Evolutionary conservation across 768 basidiomycete genomes (phyloP).

Genomic region (Auriculariales sp.): DNA sequence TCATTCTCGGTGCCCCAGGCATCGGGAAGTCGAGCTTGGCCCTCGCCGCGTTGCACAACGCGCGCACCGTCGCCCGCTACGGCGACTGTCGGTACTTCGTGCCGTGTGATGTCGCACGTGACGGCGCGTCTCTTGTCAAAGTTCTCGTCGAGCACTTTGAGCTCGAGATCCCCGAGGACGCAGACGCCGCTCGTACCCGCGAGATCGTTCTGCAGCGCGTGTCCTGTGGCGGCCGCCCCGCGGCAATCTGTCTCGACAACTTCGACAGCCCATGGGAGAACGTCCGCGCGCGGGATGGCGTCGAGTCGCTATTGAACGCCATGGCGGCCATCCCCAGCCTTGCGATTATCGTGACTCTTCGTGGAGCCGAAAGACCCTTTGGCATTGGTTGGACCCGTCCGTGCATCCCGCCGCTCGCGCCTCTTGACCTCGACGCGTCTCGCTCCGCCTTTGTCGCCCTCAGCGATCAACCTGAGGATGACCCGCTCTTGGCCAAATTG

Average conservation of each 20-base stretch:
- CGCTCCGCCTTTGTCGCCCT: background rate
- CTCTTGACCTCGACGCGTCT: background rate
- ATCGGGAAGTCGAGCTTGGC: slow-evolving; percentile 1
- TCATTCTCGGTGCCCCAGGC: background rate
- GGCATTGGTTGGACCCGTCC: background rate
- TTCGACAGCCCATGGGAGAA: background rate
- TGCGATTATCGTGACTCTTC: background rate
- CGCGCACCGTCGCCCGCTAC: background rate
- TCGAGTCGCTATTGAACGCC: background rate
- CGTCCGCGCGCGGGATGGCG: background rate
- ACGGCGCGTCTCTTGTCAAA: background rate
- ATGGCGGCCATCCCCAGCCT: background rate
- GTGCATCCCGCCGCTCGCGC: background rate
- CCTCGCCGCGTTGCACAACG: background rate
- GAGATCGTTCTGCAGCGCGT: background rate
- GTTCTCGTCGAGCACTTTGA: background rate
- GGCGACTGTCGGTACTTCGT: background rate
- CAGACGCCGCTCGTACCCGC: background rate
- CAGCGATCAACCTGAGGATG: background rate
- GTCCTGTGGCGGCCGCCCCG: background rate
- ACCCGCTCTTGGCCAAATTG: background rate
- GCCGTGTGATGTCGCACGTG: background rate
- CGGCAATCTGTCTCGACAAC: background rate
- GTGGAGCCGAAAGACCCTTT: background rate
- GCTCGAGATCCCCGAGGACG: background rate